Base-by-base conservation (phyloP, 2,329 filamentous ascomycete species). In the Penicillium concentricum region DNA sequence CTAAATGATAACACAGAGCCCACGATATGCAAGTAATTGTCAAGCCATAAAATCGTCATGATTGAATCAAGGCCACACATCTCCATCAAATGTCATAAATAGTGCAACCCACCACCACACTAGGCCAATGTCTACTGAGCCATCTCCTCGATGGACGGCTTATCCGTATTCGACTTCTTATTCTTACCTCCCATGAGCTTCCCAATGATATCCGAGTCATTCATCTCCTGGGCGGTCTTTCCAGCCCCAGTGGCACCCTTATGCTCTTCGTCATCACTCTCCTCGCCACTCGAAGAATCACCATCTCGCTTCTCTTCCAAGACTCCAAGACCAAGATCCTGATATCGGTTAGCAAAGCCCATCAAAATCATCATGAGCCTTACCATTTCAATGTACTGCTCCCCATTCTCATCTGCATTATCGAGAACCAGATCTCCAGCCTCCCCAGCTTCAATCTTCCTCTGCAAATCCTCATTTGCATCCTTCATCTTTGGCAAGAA, bases 251-350 rank as follows among this genome's bases (percentile, higher is more conserved):
- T 45, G 41, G 32, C 16, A 52, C 26, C 45, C 12, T 45, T 54
- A 32, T 51, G 43, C 52, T 24, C 52, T n/a, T 64, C 60, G 24
- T 58, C 47, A 13, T 62, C 64, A 16, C 58, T 61, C 4, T 68
- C 66, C 7, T 58, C 55, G 5, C 47, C 58, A 39, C 60, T 66
- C 5, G 58, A 55, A 12, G 58, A 58, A 9, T 63, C 57, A 18
- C 62, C 60, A 15, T 63, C 67, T 20, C 61, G 66, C 52, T 73
- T 73, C 57, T 79, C 76, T 64, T 77, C 74, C 20, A 79, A 63
- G 6, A 79, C 77, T 10, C 77, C 77, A 12, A 79, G 62, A 6
- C 76, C 76, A 45, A 79, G 68, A 56, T 79, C 74, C 75, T 77
- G 57, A 37, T 12, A 51, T 24, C 42, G 35, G 57, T 58, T 26